A percentile compares a stretch with the other conserved stretches of the same genome.
Evolutionary conservation across 768 basidiomycete species (phyloP).

Genomic region (Tremella fuciformis): DNA sequence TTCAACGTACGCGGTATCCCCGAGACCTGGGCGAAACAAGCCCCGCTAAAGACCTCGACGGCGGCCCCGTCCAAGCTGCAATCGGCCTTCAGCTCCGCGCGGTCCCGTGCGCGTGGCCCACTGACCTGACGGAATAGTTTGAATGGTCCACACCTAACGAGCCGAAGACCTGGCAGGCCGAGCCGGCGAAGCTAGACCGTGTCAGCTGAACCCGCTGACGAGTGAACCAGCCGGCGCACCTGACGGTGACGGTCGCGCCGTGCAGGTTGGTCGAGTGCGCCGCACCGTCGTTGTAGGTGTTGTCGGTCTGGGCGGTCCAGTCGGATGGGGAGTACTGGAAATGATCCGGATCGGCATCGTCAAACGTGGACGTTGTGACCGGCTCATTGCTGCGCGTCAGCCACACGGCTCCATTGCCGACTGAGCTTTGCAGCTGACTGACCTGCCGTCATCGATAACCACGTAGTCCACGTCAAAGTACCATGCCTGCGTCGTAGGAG

Average conservation of each 20-base stretch:
- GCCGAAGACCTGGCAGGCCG: background rate
- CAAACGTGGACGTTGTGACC: background rate
- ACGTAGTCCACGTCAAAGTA: constrained; percentile 2
- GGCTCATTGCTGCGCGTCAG: background rate
- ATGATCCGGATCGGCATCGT: background rate
- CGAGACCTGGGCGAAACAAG: background rate
- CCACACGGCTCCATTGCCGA: background rate
- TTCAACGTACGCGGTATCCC: background rate
- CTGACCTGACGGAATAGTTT: constrained; percentile 1
- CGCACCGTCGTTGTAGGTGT: background rate
- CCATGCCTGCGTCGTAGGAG: background rate
- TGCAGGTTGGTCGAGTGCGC: background rate
- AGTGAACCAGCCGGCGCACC: background rate
- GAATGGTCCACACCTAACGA: background rate
- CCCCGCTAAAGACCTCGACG: background rate
- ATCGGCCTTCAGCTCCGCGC: background rate
- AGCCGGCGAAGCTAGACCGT: background rate
- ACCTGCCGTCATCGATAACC: constrained; percentile 1
- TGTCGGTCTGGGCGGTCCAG: background rate
- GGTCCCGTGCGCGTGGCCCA: background rate
- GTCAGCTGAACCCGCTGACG: background rate
- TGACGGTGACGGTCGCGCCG: background rate
- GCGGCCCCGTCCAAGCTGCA: background rate
- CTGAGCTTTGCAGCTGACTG: background rate
- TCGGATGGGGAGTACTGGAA: background rate